phyloP scores from a whole-genome alignment of 1,139 yeast genomes.

The Candida sanyaensis region DNA sequence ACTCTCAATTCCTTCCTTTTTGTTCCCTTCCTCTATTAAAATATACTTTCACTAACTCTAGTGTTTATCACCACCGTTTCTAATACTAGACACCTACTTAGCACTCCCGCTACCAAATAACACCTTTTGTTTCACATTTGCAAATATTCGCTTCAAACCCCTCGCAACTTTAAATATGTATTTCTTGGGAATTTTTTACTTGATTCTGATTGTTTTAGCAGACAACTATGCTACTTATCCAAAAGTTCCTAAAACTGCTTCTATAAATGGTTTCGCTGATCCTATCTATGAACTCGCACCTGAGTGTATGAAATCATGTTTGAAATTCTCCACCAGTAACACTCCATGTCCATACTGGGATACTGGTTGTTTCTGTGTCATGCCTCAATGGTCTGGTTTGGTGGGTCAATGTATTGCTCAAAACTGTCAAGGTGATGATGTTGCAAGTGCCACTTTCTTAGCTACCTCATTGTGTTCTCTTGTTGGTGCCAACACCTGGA shows the following conservation, averaged over 20 bases:
- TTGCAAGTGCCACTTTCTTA: constrained; percentile 36
- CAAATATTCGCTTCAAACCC: too few relatives aligned
- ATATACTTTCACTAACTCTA: too few relatives aligned
- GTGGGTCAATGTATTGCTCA: constrained; percentile 33
- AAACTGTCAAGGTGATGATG: constrained; percentile 35
- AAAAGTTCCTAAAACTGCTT: constrained; percentile 34
- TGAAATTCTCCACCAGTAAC: constrained; percentile 24
- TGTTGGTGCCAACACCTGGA: constrained; percentile 48
- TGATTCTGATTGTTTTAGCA: too few relatives aligned
- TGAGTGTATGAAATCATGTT: constrained; percentile 25
- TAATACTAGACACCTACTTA: too few relatives aligned
- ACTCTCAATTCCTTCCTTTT: too few relatives aligned
- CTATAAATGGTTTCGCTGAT: constrained; percentile 40
- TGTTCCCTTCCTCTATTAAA: too few relatives aligned
- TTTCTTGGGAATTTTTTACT: too few relatives aligned
- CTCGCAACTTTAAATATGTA: too few relatives aligned
- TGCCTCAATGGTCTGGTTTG: constrained; percentile 28
- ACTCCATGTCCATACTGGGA: constrained; percentile 41
- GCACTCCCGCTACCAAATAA: too few relatives aligned
- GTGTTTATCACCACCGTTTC: too few relatives aligned
- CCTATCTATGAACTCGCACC: constrained; percentile 28
- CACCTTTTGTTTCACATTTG: too few relatives aligned
- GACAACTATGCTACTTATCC: constrained; percentile 26
- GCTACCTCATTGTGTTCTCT: constrained; percentile 41
- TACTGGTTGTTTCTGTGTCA: constrained; percentile 39